Base-by-base conservation (phyloP, 805 yeast genomes). In the Starmerella bombi region DNA sequence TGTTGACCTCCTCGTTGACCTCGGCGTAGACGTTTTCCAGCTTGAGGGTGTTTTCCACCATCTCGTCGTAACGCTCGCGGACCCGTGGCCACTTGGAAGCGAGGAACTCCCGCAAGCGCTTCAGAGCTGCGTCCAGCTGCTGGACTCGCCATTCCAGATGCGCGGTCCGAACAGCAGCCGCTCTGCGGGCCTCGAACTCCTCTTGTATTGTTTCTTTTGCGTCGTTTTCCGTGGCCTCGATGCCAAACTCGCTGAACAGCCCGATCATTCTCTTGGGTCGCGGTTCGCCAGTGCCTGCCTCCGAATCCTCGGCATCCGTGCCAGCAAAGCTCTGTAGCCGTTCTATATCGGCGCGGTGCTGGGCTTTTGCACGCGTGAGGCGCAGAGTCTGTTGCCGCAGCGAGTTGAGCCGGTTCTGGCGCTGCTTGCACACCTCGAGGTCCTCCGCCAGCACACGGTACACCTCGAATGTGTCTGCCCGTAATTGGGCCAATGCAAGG, bases 51-150 rank as follows among this genome's bases (percentile, higher is more conserved):
- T 49, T 39, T 29, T 38, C 36, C 23, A 48, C 40, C 42, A 45
- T 48, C n/a, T 21, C 30, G n/a, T 44, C 46, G 34, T 48, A 53
- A 21, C 51, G 40, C 19, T 45, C 49, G 30, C 45, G 32, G 9
- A 58, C 41, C 22, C 45, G 37, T 8, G 37, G 36, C 40, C 51
- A 53, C 40, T 55, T 58, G 40, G 52, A 53, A 33, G 41, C 39
- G 14, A 55, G 38, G 23, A 58, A 41, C 21, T 42, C 58, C 17
- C 52, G 27, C 41, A 42, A 43, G 20, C 52, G 25, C 28, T 45
- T 41, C 35, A 50, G 51, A 15, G 35, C 35, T 4, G 27, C 8
- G 21, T 32, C 35, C 12, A 32, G 15, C 17, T 21, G 35, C 5
- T 32, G 18, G 14, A 17, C 35, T 25, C 16, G 27, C 5, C 16